Percentiles rank a stretch among this genome's conserved stretches.
Conservation (phyloP, 2,329 filamentous ascomycete genomes). For the Neofusicoccum laricinum region DNA sequence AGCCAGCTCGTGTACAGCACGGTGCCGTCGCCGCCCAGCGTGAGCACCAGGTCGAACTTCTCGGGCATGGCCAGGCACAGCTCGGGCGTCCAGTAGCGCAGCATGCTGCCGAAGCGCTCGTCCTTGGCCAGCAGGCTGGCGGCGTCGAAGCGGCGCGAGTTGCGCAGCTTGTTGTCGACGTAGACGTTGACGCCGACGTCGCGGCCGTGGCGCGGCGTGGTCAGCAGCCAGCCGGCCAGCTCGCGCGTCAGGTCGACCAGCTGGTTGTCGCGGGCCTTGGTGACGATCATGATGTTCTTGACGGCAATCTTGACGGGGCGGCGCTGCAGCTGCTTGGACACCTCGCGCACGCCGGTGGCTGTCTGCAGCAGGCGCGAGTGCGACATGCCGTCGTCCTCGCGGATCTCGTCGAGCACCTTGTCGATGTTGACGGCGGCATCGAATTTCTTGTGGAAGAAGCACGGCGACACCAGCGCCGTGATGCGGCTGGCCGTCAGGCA, state of each 20-base stretch:
- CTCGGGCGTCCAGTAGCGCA: constrained; percentile 94
- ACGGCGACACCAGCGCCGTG: constrained; percentile 79
- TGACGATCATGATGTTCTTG: constrained; percentile 95
- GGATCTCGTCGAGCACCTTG: constrained; percentile 91
- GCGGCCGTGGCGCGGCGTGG: constrained; percentile 79
- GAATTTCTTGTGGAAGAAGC: constrained; percentile 96
- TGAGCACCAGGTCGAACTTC: constrained; percentile 91
- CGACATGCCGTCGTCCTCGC: constrained; percentile 81
- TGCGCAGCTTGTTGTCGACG: constrained; percentile 90
- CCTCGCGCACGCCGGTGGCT: constrained; percentile 89
- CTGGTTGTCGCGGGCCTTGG: constrained; percentile 93
- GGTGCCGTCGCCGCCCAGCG: constrained; percentile 81
- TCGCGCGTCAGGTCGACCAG: constrained; percentile 87
- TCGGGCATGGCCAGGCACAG: constrained; percentile 92
- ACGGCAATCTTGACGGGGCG: constrained; percentile 90
- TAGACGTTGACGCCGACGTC: constrained; percentile 93
- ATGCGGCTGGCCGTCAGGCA: constrained; percentile 46
- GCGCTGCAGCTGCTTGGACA: constrained; percentile 90
- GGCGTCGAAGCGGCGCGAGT: constrained; percentile 83
- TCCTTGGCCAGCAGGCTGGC: constrained; percentile 70
- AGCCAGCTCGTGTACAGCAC: constrained; percentile 88
- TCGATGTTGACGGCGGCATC: constrained; percentile 94
- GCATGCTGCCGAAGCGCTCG: constrained; percentile 73
- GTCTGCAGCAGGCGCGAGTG: constrained; percentile 94
- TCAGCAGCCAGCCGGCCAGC: constrained; percentile 81